phyloP scores from a whole-genome alignment of 116 monocot species.

The Trichopus zeylanicus region DNA sequence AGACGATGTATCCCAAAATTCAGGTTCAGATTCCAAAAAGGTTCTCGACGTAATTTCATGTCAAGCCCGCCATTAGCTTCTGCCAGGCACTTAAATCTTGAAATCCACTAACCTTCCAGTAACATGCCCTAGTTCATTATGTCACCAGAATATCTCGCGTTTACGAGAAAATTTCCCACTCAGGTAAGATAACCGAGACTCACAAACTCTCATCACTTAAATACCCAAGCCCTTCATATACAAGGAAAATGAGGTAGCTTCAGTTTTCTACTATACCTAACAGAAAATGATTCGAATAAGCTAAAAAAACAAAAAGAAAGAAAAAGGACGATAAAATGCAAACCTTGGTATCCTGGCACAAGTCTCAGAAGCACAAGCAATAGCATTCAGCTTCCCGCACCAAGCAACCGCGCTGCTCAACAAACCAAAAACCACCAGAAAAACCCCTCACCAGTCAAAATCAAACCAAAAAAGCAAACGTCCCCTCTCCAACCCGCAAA shows the following conservation, averaged over 20 bases:
- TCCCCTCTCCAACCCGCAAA: background rate
- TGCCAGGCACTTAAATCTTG: background rate
- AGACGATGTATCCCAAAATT: no score
- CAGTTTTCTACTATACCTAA: no score
- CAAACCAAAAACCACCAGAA: background rate
- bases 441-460: background rate
- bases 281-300: background rate
- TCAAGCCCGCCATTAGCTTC: no score
- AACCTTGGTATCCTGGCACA: slow-evolving; percentile 98
- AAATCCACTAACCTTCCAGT: background rate
- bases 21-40: no score
- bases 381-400: slow-evolving; percentile 87
- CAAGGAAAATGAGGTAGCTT: no score
- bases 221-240: no score
- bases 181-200: no score
- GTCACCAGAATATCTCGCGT: background rate
- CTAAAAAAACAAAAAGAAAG: background rate
- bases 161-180: background rate
- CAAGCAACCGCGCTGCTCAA: slow-evolving; percentile 87
- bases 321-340: background rate
- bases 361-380: slow-evolving; percentile 97
- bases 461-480: background rate
- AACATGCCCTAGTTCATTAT: background rate
- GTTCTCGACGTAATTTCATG: no score
- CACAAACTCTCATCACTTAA: no score